Evolutionary conservation across 2,329 filamentous ascomycete genomes (phyloP), one percentile per base, ranked within the genome.

Genomic region (Fusarium succisae): DNA sequence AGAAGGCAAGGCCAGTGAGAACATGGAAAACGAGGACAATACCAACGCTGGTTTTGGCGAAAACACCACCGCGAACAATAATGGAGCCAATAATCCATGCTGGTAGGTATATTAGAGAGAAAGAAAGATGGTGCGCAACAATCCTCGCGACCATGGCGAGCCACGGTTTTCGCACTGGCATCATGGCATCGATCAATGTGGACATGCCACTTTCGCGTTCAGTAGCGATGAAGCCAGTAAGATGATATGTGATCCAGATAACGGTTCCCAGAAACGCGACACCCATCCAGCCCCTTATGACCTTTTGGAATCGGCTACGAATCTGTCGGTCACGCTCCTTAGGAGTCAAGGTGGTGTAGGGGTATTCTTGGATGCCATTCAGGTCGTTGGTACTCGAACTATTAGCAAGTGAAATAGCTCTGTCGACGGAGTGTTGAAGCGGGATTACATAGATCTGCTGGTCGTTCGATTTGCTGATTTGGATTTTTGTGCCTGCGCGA

Each of bases 191-290:
- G 48, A 98, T 90, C 35, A 98, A 86, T 72, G 95, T 93, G 9
- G 94, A 94, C 89, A 98, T 96, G 66, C 95, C 95, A 22, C 91
- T 86, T 84, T 98, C 95, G 63, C 95, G 87, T 83, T 98, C 95
- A 5, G 91, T 91, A 13, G 95, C 95, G 80, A 97, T 92, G 77
- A 95, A 91, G 14, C 95, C 95, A 1, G 94, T 94, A 64, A 97
- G 86, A 78, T 98, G 95, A 80, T 98, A 98, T 43, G 92, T 92
- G 32, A 98, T 89, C 62, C 94, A 94, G 51, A 96, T 91, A 62
- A 96, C 88, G 26, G 91, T 92, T 56, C 95, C 90, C 77, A 97
- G 91, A 79, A 97, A 94, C 2, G 91, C 91, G 26, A 97, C 91
- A 22, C 87, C 94, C 73, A 98, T 86, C 73, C 94, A 93, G 75